Conservation (phyloP, 306 rosid genomes). For the Lathyrus sativus region DNA sequence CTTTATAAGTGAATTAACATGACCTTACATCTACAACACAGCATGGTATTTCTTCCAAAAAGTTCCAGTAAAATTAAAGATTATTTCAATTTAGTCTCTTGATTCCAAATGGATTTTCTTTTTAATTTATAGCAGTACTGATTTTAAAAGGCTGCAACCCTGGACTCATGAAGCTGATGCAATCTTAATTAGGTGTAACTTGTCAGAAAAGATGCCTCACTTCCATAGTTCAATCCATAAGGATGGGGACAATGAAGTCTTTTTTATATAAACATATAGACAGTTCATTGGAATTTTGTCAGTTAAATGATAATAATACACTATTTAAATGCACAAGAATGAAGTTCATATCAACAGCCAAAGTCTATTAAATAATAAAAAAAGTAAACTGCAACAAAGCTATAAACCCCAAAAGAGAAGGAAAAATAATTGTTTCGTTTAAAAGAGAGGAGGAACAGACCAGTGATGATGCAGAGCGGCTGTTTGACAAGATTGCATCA, state of each 20-base stretch:
- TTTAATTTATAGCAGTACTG: constrained; percentile 10
- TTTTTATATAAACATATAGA: background rate
- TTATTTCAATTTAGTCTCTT: constrained; percentile 6
- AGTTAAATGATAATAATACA: constrained; percentile 7
- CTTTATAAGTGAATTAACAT: constrained; percentile 23
- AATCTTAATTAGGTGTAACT: constrained; percentile 66
- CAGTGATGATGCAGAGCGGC: constrained; percentile 42
- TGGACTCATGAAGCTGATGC: constrained; percentile 57
- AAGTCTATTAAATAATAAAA: background rate
- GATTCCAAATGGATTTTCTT: background rate
- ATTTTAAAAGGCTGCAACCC: constrained; percentile 19
- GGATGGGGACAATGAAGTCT: constrained; percentile 46
- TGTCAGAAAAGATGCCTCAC: constrained; percentile 68
- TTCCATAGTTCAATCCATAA: constrained; percentile 48
- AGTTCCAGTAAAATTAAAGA: constrained; percentile 11
- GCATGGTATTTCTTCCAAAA: constrained; percentile 25
- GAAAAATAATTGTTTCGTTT: background rate
- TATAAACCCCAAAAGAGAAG: constrained; percentile 25
- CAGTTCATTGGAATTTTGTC: background rate
- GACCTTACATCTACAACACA: constrained; percentile 8
- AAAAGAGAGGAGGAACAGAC: constrained; percentile 31
- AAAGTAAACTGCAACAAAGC: constrained; percentile 12
- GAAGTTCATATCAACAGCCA: constrained; percentile 20
- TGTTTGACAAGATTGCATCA: constrained; percentile 75
- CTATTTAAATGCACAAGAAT: constrained; percentile 21